These are phyloP conservation scores for Arthrocladium fulminans DNA, from an alignment of 2,329 filamentous ascomycete species.

Conservation along the genomic window DNA sequence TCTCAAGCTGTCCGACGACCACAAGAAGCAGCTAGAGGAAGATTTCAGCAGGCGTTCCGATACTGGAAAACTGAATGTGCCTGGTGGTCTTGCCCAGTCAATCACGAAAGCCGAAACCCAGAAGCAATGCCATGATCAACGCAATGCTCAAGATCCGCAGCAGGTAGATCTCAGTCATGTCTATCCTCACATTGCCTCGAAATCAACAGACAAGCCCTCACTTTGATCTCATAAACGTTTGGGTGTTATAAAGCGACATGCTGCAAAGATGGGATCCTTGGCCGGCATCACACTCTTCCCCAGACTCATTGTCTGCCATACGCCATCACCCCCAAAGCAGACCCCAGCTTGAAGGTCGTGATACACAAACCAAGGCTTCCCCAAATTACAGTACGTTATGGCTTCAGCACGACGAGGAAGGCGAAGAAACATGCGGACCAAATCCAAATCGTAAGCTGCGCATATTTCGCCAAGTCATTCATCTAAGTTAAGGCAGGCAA, in stretches of 20 bases:
- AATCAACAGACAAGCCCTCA: conserved; percentile 18
- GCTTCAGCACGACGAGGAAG: background rate
- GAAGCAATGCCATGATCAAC: background rate
- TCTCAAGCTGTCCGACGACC: conserved; percentile 38
- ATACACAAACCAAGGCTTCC: background rate
- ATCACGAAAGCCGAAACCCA: background rate
- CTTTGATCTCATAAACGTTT: conserved; percentile 11
- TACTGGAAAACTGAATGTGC: conserved; percentile 5
- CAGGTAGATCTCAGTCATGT: conserved; percentile 15
- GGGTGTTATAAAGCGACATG: background rate
- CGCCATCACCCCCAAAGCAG: background rate
- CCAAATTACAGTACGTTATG: background rate
- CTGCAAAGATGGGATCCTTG: background rate
- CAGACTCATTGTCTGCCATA: background rate
- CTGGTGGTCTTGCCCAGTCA: background rate
- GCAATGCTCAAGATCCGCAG: background rate
- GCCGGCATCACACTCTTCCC: background rate
- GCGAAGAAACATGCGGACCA: background rate
- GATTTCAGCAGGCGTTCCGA: conserved; percentile 6
- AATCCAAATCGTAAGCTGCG: background rate
- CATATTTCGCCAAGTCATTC: background rate
- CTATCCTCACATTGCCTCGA: conserved; percentile 17
- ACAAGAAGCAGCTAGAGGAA: conserved; percentile 32
- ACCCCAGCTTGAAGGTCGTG: no score
- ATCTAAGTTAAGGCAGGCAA: background rate